A percentile compares a stretch with the other conserved stretches of the same genome.
Conservation (phyloP, 768 basidiomycete species). For the Mycena metata region DNA sequence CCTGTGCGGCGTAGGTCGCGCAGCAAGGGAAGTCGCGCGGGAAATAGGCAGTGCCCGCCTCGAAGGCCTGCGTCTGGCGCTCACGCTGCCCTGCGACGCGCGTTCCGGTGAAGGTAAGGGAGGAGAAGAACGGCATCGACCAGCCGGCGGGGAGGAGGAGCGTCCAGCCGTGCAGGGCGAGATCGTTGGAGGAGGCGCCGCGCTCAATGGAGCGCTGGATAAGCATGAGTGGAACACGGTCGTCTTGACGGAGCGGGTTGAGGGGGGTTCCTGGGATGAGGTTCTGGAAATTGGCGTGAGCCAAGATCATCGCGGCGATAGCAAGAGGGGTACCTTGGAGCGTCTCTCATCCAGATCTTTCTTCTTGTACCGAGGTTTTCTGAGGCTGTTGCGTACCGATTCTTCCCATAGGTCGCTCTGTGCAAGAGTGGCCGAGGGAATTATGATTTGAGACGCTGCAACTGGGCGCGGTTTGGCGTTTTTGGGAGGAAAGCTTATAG, state of each 20-base stretch:
- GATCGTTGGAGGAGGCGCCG: constrained; percentile 45
- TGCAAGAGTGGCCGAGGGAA: constrained; percentile 73
- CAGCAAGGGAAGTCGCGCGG: constrained; percentile 85
- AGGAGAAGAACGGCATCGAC: constrained; percentile 90
- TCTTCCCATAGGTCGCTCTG: constrained; percentile 83
- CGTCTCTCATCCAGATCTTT: constrained; percentile 89
- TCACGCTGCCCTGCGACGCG: constrained; percentile 90
- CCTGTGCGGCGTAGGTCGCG: constrained; percentile 64
- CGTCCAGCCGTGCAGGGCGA: constrained; percentile 86
- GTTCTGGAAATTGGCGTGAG: constrained; percentile 58
- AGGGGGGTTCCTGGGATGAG: constrained; percentile 84
- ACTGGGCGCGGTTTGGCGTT: constrained; percentile 65
- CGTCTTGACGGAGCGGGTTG: constrained; percentile 77
- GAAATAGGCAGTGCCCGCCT: constrained; percentile 81
- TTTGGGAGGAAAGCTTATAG: constrained; percentile 84
- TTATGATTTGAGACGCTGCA: constrained; percentile 51
- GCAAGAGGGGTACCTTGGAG: constrained; percentile 64
- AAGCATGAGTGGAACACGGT: constrained; percentile 86
- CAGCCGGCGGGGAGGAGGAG: constrained; percentile 90
- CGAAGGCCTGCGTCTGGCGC: constrained; percentile 83
- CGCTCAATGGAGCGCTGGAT: constrained; percentile 81
- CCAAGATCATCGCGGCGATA: background rate
- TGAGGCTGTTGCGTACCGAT: constrained; percentile 60
- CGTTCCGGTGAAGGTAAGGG: constrained; percentile 85
- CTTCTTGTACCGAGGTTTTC: constrained; percentile 80